Percentiles rank a stretch among this genome's conserved stretches.
Conservation (phyloP, 164 flowering plant genomes). For the Cinnamomum micranthum region DNA sequence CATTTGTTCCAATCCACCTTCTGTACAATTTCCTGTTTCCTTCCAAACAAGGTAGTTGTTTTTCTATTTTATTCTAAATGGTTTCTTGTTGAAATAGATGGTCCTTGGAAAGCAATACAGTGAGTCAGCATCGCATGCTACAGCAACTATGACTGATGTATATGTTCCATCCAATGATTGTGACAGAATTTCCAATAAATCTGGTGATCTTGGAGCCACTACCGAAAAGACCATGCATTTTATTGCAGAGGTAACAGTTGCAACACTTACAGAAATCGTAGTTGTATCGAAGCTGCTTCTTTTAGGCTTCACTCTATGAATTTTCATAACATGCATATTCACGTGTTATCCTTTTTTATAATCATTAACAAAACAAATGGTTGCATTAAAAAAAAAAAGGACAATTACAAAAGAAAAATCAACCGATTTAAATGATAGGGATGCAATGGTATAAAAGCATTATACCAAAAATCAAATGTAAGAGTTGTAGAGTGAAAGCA, state of each 20-base stretch:
- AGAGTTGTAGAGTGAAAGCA: no score
- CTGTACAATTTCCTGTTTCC: background rate
- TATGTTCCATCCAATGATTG: slow-evolving; percentile 17
- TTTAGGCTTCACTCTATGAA: no score
- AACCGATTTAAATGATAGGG: no score
- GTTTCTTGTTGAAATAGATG: slow-evolving; percentile 38
- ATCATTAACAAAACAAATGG: no score
- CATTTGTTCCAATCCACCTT: background rate
- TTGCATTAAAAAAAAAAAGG: no score
- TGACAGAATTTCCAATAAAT: slow-evolving; percentile 26
- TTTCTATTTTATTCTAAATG: slow-evolving; percentile 2
- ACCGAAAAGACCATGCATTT: slow-evolving; percentile 27
- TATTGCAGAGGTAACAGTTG: slow-evolving; percentile 55
- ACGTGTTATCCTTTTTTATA: no score
- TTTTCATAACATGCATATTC: no score
- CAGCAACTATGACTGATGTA: slow-evolving; percentile 23
- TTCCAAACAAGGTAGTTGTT: background rate
- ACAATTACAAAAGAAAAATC: no score
- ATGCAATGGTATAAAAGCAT: no score
- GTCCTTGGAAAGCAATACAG: slow-evolving; percentile 36
- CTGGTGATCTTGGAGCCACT: slow-evolving; percentile 20
- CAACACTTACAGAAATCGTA: background rate
- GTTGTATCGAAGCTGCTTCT: background rate
- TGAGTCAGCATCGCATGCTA: slow-evolving; percentile 31
- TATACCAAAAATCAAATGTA: no score